Conservation (phyloP, 192 early-diverging fungal species). For the Backusella macrospora region DNA sequence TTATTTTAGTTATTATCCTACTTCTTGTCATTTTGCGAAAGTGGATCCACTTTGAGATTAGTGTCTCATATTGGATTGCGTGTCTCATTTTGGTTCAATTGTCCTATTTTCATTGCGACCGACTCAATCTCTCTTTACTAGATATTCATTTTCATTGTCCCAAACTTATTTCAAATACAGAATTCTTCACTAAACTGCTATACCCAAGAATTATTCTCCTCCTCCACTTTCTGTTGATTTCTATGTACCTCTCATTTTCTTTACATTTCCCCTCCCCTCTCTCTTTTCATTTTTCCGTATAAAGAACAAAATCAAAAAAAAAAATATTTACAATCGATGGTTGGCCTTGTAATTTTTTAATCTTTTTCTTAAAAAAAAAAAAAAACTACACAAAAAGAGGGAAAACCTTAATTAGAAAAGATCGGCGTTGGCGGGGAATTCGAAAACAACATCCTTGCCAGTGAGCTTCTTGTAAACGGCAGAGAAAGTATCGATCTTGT, state of each 20-base stretch:
- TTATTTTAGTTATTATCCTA: no score
- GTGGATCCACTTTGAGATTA: no score
- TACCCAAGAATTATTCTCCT: no score
- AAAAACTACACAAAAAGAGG: neutral
- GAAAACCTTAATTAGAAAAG: neutral
- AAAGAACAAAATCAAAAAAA: neutral
- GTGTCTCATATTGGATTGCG: no score
- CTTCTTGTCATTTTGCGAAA: no score
- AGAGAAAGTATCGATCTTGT: conserved; percentile 98
- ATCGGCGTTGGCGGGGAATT: conserved; percentile 76
- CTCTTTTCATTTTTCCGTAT: neutral
- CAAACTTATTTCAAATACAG: no score
- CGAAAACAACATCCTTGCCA: conserved; percentile 98
- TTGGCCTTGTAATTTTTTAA: conserved; percentile 15
- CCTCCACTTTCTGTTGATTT: neutral
- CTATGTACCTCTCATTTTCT: neutral
- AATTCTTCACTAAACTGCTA: no score
- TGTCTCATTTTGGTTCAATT: no score
- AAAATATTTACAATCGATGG: conserved; percentile 15
- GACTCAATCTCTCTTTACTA: no score
- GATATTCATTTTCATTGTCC: no score
- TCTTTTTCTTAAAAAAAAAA: neutral
- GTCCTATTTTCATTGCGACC: no score
- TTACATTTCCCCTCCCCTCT: neutral
- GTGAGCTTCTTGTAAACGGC: conserved; percentile 95